Percentiles rank a stretch among this genome's conserved stretches.
These are phyloP conservation scores for Nigrospora sphaerica DNA, from an alignment of 2,329 filamentous ascomycete genomes.

Conservation along the genomic window DNA sequence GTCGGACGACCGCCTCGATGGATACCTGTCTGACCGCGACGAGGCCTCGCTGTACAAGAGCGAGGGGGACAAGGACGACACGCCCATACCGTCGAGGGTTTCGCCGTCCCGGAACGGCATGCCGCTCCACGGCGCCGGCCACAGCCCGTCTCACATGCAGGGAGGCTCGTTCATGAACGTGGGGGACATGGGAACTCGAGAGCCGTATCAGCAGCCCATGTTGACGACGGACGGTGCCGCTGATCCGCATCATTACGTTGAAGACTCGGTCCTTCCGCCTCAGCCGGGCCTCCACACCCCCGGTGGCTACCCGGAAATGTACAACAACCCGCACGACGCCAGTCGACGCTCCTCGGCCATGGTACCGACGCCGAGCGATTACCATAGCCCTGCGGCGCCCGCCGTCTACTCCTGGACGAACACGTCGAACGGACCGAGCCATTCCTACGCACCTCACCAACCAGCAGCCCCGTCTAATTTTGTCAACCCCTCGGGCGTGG, in stretches of 20 bases:
- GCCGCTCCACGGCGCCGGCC: slow-evolving; percentile 26
- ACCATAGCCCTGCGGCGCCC: not conserved
- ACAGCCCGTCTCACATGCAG: slow-evolving; percentile 25
- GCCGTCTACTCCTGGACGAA: not conserved
- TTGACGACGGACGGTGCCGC: not conserved
- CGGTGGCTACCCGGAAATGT: slow-evolving; percentile 1
- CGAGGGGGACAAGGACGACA: slow-evolving; percentile 31
- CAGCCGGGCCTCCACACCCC: not conserved
- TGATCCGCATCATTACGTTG: slow-evolving; percentile 30
- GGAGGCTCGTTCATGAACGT: slow-evolving; percentile 30
- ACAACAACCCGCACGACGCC: slow-evolving; percentile 1
- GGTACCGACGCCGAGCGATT: not conserved
- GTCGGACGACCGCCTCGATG: slow-evolving; percentile 44
- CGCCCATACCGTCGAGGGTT: slow-evolving; percentile 23
- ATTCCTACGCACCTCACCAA: not conserved
- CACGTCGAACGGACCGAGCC: not conserved
- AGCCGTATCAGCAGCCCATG: not conserved
- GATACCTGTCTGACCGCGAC: slow-evolving; percentile 41
- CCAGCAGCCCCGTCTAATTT: not conserved
- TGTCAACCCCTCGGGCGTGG: not conserved
- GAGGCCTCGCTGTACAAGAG: slow-evolving; percentile 31
- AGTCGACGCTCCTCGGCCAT: not conserved
- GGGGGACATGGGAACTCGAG: slow-evolving; percentile 6
- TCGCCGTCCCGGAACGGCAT: slow-evolving; percentile 29
- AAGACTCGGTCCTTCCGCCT: slow-evolving; percentile 33